These are phyloP conservation scores for Xenosphaeropsis pyriputrescens DNA, from an alignment of 2,329 filamentous ascomycete species.

Conservation along the genomic window DNA sequence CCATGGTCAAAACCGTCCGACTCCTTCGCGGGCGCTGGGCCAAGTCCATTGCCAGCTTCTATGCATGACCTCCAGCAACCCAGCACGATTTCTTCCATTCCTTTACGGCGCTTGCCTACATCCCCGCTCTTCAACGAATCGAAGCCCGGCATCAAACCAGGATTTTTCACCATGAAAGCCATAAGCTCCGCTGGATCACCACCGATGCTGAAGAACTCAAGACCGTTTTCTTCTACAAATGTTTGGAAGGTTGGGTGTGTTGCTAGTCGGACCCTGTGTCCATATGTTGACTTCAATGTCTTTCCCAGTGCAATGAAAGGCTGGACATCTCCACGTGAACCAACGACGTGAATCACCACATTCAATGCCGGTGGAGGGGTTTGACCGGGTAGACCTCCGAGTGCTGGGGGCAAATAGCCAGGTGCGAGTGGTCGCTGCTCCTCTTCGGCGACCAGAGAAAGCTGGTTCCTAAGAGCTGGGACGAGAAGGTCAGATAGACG, in stretches of 20 bases:
- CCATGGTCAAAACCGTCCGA: constrained; percentile 13
- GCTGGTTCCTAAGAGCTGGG: constrained; percentile 44
- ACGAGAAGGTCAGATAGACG: constrained; percentile 53
- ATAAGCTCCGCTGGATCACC: constrained; percentile 71
- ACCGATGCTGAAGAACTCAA: constrained; percentile 70
- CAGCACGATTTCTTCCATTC: constrained; percentile 65
- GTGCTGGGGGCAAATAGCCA: constrained; percentile 57
- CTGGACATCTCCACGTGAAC: constrained; percentile 62
- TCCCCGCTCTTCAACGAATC: constrained; percentile 65
- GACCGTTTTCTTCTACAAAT: constrained; percentile 54
- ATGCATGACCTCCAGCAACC: constrained; percentile 82
- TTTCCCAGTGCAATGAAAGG: constrained; percentile 60
- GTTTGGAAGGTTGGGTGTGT: constrained; percentile 55
- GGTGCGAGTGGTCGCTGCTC: constrained; percentile 40
- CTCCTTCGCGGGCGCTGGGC: constrained; percentile 7
- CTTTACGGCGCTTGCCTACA: constrained; percentile 57
- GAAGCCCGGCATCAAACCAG: constrained; percentile 71
- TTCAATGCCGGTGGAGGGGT: constrained; percentile 44
- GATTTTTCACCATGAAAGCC: constrained; percentile 78
- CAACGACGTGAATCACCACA: constrained; percentile 62
- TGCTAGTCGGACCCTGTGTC: constrained; percentile 59
- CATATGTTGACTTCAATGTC: constrained; percentile 45
- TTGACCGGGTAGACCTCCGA: constrained; percentile 50
- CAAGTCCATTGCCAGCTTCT: constrained; percentile 54
- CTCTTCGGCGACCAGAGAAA: constrained; percentile 23